These are phyloP conservation scores for Chamaecrista fasciculata DNA, from an alignment of 306 rosid species.

Conservation along the genomic window DNA sequence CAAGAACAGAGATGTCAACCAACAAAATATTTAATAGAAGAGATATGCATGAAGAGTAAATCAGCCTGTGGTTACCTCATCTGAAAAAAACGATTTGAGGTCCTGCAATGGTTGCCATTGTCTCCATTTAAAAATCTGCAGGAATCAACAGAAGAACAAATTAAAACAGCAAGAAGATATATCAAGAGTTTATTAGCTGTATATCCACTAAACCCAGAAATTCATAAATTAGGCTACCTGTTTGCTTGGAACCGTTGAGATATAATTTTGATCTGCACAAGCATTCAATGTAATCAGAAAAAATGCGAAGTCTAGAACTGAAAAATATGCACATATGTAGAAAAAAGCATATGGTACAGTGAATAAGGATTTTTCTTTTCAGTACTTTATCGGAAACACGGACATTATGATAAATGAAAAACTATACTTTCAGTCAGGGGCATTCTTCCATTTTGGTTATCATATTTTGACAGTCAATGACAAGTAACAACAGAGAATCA, in stretches of 20 bases:
- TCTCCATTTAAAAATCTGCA: slow-evolving; percentile 70
- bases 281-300: slow-evolving; percentile 23
- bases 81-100: slow-evolving; percentile 64
- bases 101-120: slow-evolving; percentile 60
- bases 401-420: background rate
- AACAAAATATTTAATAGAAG: slow-evolving; percentile 1
- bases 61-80: slow-evolving; percentile 62
- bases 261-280: slow-evolving; percentile 60
- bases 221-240: slow-evolving; percentile 41
- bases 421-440: background rate
- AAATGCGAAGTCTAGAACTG: slow-evolving; percentile 1
- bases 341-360: slow-evolving; percentile 1
- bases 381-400: background rate
- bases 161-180: slow-evolving; percentile 14
- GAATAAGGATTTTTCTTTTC: background rate
- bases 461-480: background rate
- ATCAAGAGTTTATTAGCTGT: background rate
- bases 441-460: background rate
- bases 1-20: slow-evolving; percentile 20
- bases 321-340: background rate
- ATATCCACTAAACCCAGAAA: slow-evolving; percentile 20
- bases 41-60: slow-evolving; percentile 15
- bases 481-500: background rate
- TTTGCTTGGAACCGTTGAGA: slow-evolving; percentile 34
- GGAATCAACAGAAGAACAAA: slow-evolving; percentile 19